Conservation (phyloP, 257 asterid genomes). For the Solanum sejunctum region DNA sequence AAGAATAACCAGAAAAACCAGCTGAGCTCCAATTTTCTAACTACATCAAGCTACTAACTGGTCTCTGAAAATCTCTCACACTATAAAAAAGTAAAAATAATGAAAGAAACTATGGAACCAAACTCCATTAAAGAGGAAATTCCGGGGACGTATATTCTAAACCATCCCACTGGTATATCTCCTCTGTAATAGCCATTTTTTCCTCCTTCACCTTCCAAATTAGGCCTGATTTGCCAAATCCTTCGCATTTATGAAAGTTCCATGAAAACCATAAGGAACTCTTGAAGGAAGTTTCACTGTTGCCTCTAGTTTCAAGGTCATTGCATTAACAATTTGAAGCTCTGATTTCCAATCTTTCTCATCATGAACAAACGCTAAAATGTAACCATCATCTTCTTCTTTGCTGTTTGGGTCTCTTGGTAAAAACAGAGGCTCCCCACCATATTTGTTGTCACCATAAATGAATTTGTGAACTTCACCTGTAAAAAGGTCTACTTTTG, state of each 20-base stretch:
- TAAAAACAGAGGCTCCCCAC: slow-evolving; percentile 90
- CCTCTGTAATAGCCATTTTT: slow-evolving; percentile 7
- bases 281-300: slow-evolving; percentile 64
- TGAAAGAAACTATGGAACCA: background rate
- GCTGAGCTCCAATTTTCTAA: slow-evolving; percentile 82
- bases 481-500: slow-evolving; percentile 66
- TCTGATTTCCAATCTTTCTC: slow-evolving; percentile 67
- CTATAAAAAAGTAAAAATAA: background rate
- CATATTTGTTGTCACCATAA: slow-evolving; percentile 70
- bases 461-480: slow-evolving; percentile 62
- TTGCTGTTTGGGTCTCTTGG: slow-evolving; percentile 35
- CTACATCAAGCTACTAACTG: slow-evolving; percentile 87
- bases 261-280: slow-evolving; percentile 94
- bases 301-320: slow-evolving; percentile 57
- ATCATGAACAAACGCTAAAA: slow-evolving; percentile 72
- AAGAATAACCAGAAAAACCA: slow-evolving; percentile 46
- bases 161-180: slow-evolving; percentile 84
- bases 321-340: slow-evolving; percentile 67
- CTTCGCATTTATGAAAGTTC: slow-evolving; percentile 55
- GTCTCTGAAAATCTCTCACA: slow-evolving; percentile 42
- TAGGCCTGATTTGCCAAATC: slow-evolving; percentile 60
- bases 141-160: slow-evolving; percentile 73
- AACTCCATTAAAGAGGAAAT: slow-evolving; percentile 13
- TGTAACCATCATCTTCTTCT: slow-evolving; percentile 66
- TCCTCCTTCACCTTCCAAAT: background rate